Base-by-base conservation (phyloP, 2,329 filamentous ascomycete species). In the Pezicula carpinea region DNA sequence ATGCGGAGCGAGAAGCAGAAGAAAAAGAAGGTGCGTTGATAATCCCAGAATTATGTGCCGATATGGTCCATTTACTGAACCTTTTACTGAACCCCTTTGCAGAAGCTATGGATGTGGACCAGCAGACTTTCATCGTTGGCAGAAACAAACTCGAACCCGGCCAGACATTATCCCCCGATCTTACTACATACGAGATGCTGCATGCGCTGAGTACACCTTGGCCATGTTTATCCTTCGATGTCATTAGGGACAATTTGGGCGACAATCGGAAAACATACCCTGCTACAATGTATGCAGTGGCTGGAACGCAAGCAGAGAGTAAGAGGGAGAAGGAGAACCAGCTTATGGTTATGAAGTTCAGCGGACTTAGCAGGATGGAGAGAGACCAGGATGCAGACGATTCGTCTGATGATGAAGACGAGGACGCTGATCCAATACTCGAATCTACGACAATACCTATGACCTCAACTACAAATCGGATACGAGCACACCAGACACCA, bases 161-260 rank as follows among this genome's bases (percentile, higher is more conserved):
- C 59, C 90, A 97, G 74, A 91, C 89, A 5, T 79, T 99, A 47
- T 83, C 90, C 3, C 92, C 93, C 13, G 93, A 99, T 69, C 77
- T 88, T 49, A 89, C 87, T n/a, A 92, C 92, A 5, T 99, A 99
- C 73, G 87, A 96, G 66, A 95, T 99, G 90, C 82, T 99, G 50
- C 93, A 99, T 74, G 89, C 83, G 52, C 79, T 99, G 54, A 93
- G 87, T 67, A 91, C 91, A 6, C 90, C 90, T 1, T 99, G 93
- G 93, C 93, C 93, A 3, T 99, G 93, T 66, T 79, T 99, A 14
- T 97, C 92, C 2, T 96, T 96, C 69, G 93, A 97, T 65, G 85
- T 99, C 50, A 70, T 99, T 53, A 84, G 79, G 59, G 93, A 99
- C 69, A 76, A 77, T 44, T 79, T 99, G 15, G 93, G 93, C 56